Conservation (phyloP, 345 rosid genomes). For the Aquilaria yunnanensis region DNA sequence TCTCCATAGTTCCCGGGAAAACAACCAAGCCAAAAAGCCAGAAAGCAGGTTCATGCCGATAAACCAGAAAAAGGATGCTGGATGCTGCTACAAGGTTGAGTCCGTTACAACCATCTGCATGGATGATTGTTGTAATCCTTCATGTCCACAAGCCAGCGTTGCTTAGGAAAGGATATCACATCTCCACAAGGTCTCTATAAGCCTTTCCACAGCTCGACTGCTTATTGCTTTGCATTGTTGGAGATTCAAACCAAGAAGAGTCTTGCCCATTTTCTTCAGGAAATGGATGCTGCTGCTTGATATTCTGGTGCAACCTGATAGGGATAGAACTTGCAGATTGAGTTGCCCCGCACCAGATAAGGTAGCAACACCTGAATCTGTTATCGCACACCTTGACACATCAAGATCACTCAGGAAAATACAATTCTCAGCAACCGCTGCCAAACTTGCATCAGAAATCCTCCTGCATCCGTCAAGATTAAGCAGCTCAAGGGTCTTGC, state of each 20-base stretch:
- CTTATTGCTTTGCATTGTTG: conserved; percentile 60
- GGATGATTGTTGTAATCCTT: background rate
- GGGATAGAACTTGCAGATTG: conserved; percentile 49
- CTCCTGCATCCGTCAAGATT: conserved; percentile 64
- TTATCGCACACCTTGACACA: conserved; percentile 43
- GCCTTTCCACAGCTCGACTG: conserved; percentile 32
- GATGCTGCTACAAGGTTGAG: conserved; percentile 24
- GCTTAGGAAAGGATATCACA: conserved; percentile 58
- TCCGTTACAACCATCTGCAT: conserved; percentile 8
- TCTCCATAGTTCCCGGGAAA: conserved; percentile 38
- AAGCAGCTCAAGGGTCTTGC: conserved; percentile 54
- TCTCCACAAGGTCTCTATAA: conserved; percentile 55
- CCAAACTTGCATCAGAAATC: conserved; percentile 62
- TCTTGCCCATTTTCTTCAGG: conserved; percentile 38
- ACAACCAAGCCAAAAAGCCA: conserved; percentile 30
- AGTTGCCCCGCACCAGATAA: conserved; percentile 42
- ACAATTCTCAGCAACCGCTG: conserved; percentile 47
- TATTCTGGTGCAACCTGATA: conserved; percentile 48
- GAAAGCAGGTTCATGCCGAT: conserved; percentile 6
- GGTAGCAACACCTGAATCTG: conserved; percentile 46
- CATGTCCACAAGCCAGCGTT: conserved; percentile 6
- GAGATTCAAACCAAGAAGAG: conserved; percentile 58
- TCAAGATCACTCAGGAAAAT: conserved; percentile 52
- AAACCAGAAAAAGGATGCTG: conserved; percentile 28
- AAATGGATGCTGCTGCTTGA: conserved; percentile 42